These are phyloP conservation scores for Emergomyces orientalis DNA, from an alignment of 2,329 filamentous ascomycete genomes.

Conservation along the genomic window DNA sequence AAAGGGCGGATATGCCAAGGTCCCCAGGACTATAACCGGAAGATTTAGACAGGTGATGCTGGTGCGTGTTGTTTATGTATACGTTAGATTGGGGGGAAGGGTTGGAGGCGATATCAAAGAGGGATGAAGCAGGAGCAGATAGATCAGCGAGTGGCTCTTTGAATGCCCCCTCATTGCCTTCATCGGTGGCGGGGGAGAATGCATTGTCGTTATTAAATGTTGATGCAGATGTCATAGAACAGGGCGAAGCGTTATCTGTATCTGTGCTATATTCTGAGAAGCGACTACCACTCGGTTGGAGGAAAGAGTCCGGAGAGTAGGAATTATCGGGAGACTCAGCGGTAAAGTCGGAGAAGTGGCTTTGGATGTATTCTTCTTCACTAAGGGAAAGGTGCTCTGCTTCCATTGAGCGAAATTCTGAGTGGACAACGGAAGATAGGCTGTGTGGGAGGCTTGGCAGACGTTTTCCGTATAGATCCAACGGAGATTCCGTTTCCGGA, in stretches of 20 bases:
- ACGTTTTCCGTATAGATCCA: slow-evolving; percentile 30
- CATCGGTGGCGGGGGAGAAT: neutral
- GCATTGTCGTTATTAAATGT: slow-evolving; percentile 22
- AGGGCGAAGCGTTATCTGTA: slow-evolving; percentile 27
- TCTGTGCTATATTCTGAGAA: slow-evolving; percentile 37
- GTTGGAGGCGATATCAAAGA: neutral
- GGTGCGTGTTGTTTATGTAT: slow-evolving; percentile 8
- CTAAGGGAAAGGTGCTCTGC: slow-evolving; percentile 23
- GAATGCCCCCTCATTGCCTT: neutral
- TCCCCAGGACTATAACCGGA: slow-evolving; percentile 16
- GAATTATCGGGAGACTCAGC: slow-evolving; percentile 21
- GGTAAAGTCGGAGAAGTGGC: slow-evolving; percentile 36
- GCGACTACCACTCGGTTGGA: slow-evolving; percentile 26
- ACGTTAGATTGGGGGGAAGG: neutral
- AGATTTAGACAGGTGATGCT: slow-evolving; percentile 17
- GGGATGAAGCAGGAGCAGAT: neutral
- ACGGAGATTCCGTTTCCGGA: slow-evolving; percentile 20
- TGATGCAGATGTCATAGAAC: slow-evolving; percentile 30
- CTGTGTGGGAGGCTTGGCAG: slow-evolving; percentile 40
- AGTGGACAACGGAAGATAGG: slow-evolving; percentile 38
- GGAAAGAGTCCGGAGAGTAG: slow-evolving; percentile 21
- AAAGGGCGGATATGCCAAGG: slow-evolving; percentile 25
- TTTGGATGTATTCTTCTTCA: slow-evolving; percentile 20
- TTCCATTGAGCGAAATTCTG: slow-evolving; percentile 30
- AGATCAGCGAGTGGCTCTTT: neutral